Evolutionary conservation across 352 stramenopile species (phyloP), one percentile per base, ranked within the genome.

Genomic region (Blastocystis sp.): DNA sequence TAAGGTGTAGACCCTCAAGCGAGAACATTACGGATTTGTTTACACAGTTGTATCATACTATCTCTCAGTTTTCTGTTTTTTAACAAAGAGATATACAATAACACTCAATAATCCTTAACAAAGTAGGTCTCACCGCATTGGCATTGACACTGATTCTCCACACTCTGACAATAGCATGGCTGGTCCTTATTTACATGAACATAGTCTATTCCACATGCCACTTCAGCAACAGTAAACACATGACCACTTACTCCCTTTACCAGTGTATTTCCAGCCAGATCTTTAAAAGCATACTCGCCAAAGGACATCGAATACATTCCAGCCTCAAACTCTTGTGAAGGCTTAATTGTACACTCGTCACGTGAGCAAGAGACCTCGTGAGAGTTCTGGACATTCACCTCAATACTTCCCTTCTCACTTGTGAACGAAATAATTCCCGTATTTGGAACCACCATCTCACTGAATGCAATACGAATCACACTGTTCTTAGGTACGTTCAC

Each of bases 41-140:
- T 27, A 75, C 7, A 53, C 33, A 35, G 35, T 17, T 40, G 62
- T 75, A 40, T 75, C 62, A 35, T 64, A 35, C 13, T 15, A 11
- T 64, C 9, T 48, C 40, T 48, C 40, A 48, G 40, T 48, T 9
- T 48, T 9, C 40, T 48, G 40, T 48, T 48, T 48, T 9, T 48
- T 48, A 48, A 48, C 40, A 48, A 81, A 81, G 62, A 40, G 44
- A 19, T 33, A 19, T 27, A 81, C 35, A 81, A 33, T 59, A 51
- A 60, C 42, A 64, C 6, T 81, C 33, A 81, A 62, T 81, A 81
- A 42, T 81, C 70, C 70, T 81, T 81, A 64, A 81, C 70, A 51
- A 81, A 81, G 35, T 81, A 81, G 37, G 70, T 81, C 70, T 81
- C 70, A 51, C 70, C 70, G 37, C 70, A 81, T 35, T 62, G 15